Base-by-base conservation (phyloP, 768 basidiomycete genomes). In the Dioszegia crocea region DNA sequence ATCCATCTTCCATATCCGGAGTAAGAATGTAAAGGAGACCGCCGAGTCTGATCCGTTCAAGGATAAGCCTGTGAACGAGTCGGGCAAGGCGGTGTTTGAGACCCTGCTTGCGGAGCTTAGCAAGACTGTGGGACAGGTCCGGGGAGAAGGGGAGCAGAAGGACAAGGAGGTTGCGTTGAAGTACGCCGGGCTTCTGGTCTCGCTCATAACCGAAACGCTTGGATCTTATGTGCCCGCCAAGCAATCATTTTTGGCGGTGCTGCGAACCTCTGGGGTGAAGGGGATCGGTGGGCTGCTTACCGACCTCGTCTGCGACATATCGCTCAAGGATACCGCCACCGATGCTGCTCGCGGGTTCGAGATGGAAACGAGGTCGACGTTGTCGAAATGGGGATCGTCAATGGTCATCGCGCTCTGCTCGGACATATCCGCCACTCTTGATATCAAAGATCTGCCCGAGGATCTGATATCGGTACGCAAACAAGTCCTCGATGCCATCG, bases 151-250 rank as follows among this genome's bases (percentile, higher is more conserved):
- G 23, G 54, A 46, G n/a, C 30, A 50, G 26, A 12, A 46, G 51
- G 59, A 56, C n/a, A 50, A 39, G 23, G 51, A 65, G 24, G 26
- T 12, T 53, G 14, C 51, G 19, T 41, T 49, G 36, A 31, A 24
- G 33, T 63, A 66, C 40, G 38, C 57, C 38, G 62, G 70, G 53
- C 49, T 75, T 23, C 52, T 70, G 40, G 45, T 76, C 46, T 65
- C 68, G 31, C 40, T 74, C 56, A 80, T 97, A 45, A 89, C 91
- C 2, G 96, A 99, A 78, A 80, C 98, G 10, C 78, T 96, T 12
- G 90, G 94, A 61, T 97, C 91, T 12, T 99, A 98, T 68, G 87
- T 91, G 65, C 76, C 85, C 5, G 93, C 91, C 84, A 99, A 98
- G 76, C 73, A 85, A 24, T 85, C 88, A 4, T 91, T 99, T 77